phyloP scores from a whole-genome alignment of 2,329 filamentous ascomycete genomes.

The Cyphellophora attinorum region DNA sequence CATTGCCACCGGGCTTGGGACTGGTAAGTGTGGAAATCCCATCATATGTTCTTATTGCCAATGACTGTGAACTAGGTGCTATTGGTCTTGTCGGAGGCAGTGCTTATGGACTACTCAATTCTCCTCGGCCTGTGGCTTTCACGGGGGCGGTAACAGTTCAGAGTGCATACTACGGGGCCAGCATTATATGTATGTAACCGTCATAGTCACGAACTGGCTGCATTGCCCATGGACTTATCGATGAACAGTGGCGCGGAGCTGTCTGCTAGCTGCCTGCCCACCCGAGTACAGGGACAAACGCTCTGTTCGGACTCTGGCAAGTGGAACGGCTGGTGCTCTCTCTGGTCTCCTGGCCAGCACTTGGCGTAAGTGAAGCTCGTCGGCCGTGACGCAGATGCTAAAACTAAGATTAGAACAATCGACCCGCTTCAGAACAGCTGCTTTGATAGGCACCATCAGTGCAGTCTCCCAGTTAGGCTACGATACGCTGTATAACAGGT shows the following conservation, averaged over 20 bases:
- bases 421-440: too few relatives aligned
- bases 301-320: neutral
- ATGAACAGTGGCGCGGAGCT: too few relatives aligned
- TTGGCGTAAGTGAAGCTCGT: neutral
- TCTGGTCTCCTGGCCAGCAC: neutral
- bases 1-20: too few relatives aligned
- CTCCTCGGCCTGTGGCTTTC: neutral
- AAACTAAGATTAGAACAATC: too few relatives aligned
- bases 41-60: too few relatives aligned
- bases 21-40: neutral
- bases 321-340: neutral
- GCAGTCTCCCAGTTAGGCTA: too few relatives aligned
- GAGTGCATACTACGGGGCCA: neutral
- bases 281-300: neutral
- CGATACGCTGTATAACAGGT: too few relatives aligned
- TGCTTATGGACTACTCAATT: neutral
- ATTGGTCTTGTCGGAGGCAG: neutral
- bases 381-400: too few relatives aligned
- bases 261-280: too few relatives aligned
- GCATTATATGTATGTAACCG: neutral
- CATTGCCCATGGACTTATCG: too few relatives aligned
- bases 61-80: neutral
- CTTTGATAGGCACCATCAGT: too few relatives aligned
- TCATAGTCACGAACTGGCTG: too few relatives aligned
- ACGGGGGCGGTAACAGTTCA: neutral